Conservation (phyloP, 768 basidiomycete genomes). For the Hygrocybe punicea region DNA sequence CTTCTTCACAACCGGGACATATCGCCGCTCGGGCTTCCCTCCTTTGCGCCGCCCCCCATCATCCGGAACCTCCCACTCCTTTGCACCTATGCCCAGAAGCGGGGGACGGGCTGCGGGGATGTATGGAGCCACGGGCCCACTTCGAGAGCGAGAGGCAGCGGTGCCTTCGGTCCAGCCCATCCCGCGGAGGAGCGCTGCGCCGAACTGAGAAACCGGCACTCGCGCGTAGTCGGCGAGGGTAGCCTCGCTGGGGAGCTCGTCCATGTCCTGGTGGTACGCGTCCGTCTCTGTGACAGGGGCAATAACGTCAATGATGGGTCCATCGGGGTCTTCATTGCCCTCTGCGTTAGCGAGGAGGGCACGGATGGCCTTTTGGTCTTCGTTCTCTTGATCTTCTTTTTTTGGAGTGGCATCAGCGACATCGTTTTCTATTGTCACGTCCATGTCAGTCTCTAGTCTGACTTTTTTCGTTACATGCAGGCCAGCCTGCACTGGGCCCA, state of each 20-base stretch:
- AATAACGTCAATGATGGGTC: slow-evolving; percentile 59
- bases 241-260: slow-evolving; percentile 70
- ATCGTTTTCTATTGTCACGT: slow-evolving; percentile 25
- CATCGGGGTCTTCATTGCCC: slow-evolving; percentile 36
- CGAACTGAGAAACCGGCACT: slow-evolving; percentile 89
- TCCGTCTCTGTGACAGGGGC: slow-evolving; percentile 73
- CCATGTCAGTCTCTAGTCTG: slow-evolving; percentile 31
- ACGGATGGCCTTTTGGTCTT: slow-evolving; percentile 78
- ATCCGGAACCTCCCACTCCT: slow-evolving; percentile 71
- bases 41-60: slow-evolving; percentile 53
- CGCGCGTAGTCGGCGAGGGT: slow-evolving; percentile 84
- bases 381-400: slow-evolving; percentile 49
- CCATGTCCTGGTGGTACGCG: slow-evolving; percentile 80
- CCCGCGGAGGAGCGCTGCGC: slow-evolving; percentile 86
- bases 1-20: slow-evolving; percentile 77
- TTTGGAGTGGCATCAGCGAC: slow-evolving; percentile 29
- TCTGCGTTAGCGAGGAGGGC: slow-evolving; percentile 65
- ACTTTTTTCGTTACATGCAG: slow-evolving; percentile 50
- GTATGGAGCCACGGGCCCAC: slow-evolving; percentile 72
- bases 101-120: slow-evolving; percentile 80
- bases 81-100: slow-evolving; percentile 90
- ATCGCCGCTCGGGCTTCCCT: slow-evolving; percentile 65
- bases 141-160: slow-evolving; percentile 61
- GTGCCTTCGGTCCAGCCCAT: slow-evolving; percentile 95
- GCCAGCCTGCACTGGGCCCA: slow-evolving; percentile 68